Conservation (phyloP, 495 filamentous ascomycete genomes). For the Bombardia bombarda region DNA sequence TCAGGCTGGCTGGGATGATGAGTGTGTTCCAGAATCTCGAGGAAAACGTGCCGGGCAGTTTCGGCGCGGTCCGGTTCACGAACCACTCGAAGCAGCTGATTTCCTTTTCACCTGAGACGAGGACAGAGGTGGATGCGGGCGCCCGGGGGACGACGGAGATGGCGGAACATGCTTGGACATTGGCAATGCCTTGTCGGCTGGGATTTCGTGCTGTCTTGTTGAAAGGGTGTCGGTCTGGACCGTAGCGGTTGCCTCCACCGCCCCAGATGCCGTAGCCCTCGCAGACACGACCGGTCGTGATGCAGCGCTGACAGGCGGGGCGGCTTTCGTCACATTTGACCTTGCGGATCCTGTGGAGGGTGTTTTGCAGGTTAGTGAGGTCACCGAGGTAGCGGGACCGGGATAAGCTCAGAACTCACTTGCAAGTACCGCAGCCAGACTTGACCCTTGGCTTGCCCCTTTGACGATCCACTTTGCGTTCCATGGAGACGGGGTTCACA, state of each 20-base stretch:
- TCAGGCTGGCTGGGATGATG: slow-evolving; percentile 34
- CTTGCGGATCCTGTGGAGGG: slow-evolving; percentile 27
- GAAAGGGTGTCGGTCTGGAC: no score
- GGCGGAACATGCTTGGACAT: slow-evolving; percentile 1
- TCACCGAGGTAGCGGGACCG: no score
- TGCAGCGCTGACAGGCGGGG: slow-evolving; percentile 46
- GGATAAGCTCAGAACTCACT: slow-evolving; percentile 22
- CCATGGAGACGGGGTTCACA: neutral
- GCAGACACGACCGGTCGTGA: slow-evolving; percentile 48
- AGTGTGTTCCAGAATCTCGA: slow-evolving; percentile 41
- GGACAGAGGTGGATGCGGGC: neutral
- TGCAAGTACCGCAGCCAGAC: slow-evolving; percentile 48
- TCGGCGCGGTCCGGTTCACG: slow-evolving; percentile 27
- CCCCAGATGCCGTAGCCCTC: slow-evolving; percentile 52
- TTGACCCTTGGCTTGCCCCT: slow-evolving; percentile 26
- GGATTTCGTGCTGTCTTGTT: no score
- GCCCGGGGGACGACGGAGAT: neutral
- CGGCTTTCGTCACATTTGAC: slow-evolving; percentile 53
- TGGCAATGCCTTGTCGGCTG: neutral
- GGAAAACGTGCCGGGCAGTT: slow-evolving; percentile 37
- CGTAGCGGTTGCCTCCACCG: slow-evolving; percentile 30
- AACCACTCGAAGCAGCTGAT: slow-evolving; percentile 34
- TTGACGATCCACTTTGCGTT: neutral
- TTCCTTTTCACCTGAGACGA: slow-evolving; percentile 4
- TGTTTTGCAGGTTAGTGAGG: no score